phyloP scores from a whole-genome alignment of 345 rosid species.

The Melastoma malabathricum region DNA sequence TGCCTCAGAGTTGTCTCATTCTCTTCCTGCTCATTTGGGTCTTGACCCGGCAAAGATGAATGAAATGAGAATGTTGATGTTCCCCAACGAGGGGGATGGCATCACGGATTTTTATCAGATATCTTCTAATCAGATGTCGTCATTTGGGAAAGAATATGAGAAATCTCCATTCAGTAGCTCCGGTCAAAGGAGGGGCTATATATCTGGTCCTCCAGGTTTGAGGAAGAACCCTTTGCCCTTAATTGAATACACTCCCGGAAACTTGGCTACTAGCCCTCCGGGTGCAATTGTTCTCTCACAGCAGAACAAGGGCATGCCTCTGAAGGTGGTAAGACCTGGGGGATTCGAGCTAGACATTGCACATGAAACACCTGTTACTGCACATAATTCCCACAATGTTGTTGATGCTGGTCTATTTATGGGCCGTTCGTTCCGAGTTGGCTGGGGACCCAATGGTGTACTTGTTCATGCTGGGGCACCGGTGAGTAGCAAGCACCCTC shows the following conservation, averaged over 20 bases:
- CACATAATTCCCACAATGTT: constrained; percentile 55
- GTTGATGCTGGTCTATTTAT: constrained; percentile 93
- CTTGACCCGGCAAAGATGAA: constrained; percentile 79
- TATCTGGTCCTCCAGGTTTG: constrained; percentile 29
- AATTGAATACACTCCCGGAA: constrained; percentile 63
- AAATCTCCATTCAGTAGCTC: constrained; percentile 30
- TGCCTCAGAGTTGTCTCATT: constrained; percentile 71
- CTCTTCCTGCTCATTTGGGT: constrained; percentile 91
- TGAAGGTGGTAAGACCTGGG: constrained; percentile 31
- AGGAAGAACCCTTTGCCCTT: constrained; percentile 66
- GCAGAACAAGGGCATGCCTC: constrained; percentile 47
- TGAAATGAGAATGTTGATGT: constrained; percentile 93
- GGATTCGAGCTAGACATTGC: constrained; percentile 73
- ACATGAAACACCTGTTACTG: constrained; percentile 51
- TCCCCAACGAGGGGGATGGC: constrained; percentile 51
- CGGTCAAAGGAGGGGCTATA: constrained; percentile 33
- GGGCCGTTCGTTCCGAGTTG: constrained; percentile 96
- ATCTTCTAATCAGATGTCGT: constrained; percentile 24
- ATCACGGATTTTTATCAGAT: constrained; percentile 26
- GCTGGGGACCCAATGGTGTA: constrained; percentile 96
- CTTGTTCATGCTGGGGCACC: constrained; percentile 75
- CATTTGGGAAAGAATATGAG: constrained; percentile 29
- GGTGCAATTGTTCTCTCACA: constrained; percentile 65
- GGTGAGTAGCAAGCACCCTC: constrained; percentile 35
- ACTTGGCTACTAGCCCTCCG: constrained; percentile 30